Conservation (phyloP, 108 stramenopile genomes). For the Craspedostauros australis region DNA sequence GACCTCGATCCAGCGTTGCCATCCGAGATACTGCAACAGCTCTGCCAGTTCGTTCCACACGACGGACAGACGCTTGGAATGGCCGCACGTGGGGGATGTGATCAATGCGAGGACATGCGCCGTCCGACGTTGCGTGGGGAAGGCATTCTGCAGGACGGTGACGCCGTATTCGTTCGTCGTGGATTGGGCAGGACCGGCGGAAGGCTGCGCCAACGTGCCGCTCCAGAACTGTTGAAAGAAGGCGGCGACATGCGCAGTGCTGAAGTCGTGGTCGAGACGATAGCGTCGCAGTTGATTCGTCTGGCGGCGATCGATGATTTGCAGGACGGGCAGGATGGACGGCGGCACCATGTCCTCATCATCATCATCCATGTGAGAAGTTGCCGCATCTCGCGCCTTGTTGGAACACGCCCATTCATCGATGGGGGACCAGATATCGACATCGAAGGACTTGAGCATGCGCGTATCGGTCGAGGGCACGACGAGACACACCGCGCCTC, state of each 20-base stretch:
- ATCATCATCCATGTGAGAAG: background rate
- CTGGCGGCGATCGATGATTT: background rate
- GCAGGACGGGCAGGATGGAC: no score
- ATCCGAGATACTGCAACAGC: constrained; percentile 42
- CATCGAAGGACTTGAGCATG: constrained; percentile 59
- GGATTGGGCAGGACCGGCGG: background rate
- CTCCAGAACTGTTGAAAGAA: no score
- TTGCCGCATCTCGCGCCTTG: background rate
- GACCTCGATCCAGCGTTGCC: constrained; percentile 40
- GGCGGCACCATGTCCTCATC: background rate
- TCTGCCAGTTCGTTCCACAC: constrained; percentile 56
- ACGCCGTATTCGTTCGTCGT: constrained; percentile 17
- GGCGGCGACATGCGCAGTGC: background rate
- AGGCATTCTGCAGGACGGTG: constrained; percentile 31
- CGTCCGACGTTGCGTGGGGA: constrained; percentile 26
- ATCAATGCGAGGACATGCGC: constrained; percentile 48
- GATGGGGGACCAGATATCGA: constrained; percentile 63
- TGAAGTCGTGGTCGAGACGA: background rate
- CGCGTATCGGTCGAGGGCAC: constrained; percentile 55
- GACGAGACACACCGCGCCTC: constrained; percentile 50
- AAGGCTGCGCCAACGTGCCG: background rate
- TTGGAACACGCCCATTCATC: constrained; percentile 17
- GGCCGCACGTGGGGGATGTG: constrained; percentile 60
- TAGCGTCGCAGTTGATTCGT: background rate
- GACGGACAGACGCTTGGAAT: constrained; percentile 69